Base-by-base conservation (phyloP, 1,139 yeast genomes). In the Scheffersomyces illinoinensis region DNA sequence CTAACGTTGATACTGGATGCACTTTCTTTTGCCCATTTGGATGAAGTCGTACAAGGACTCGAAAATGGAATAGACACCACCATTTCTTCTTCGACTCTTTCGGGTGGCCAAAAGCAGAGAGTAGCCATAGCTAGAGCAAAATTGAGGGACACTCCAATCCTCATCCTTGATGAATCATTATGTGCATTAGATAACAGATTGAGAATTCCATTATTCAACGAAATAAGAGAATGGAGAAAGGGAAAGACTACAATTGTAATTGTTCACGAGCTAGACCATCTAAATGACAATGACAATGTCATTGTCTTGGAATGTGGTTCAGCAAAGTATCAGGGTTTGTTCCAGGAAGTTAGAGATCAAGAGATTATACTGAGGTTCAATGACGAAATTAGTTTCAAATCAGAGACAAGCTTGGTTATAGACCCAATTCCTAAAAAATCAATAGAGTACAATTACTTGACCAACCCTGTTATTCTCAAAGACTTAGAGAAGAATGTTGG, bases 91-190 rank as follows among this genome's bases (percentile, higher is more conserved):
- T 75, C 76, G 2, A 84, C 85, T 2, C 75, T 95, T n/a, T 92
- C 97, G 63, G 98, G 98, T 4, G 99, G 99, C 0, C 97, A 95
- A 71, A 84, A 82, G 58, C 99, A 95, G 72, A 76, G 93, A 59
- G 77, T 95, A 4, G 89, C 95, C 0, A 70, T 95, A 39, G 97
- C 98, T 0, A 81, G 98, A 59, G 98, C 98, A 0, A 82, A 80
- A 61, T 64, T 93, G 5, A 79, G 92, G 61, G 83, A 93, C 66
- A 74, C 96, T 0, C 90, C 93, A 0, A 82, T 95, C 3, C 75
- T 95, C 60, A 83, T 95, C 14, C 76, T 93, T 39, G 99, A 95
- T 74, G 99, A 95, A 70, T 85, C 96, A 1, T 77, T 91, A 4
- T 88, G 95, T 59, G 97, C 98, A 0, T 73, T 95, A 59, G 98